Evolutionary conservation across 2,329 filamentous ascomycete species (phyloP), one percentile per base, ranked within the genome.

Genomic region (Fusarium sp.): DNA sequence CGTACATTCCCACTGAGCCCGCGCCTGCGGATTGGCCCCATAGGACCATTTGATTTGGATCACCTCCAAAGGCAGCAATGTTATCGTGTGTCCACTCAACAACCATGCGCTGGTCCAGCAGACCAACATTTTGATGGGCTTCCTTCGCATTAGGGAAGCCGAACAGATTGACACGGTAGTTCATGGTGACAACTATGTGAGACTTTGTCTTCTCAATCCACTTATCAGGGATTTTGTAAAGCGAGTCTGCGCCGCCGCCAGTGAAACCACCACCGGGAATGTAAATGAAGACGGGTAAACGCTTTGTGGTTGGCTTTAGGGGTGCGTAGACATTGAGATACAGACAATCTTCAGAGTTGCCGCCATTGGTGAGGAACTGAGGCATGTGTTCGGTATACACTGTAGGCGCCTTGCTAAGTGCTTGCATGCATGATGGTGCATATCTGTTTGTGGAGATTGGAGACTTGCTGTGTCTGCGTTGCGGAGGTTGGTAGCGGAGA

Each of bases 11-110:
- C 9, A 62, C 59, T 3, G 59, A 62, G 4, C 59, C 59, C 8
- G 59, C 59, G 8, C 59, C 59, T 5, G 59, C 59, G 8, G 59
- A 62, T 4, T 62, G 59, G 2, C 59, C 59, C 59, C 59, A 62
- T 4, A 62, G 47, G 6, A 38, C 33, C 59, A 62, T 62, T 8
- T 20, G 38, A 0, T 62, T 16, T 2, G 41, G 16, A 0, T 62
- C 47, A 1, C 59, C 59, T 1, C 59, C 57, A 9, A 62, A 62
- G 0, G 41, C 57, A 2, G 9, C 34, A 0, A 62, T 46, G 11
- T 62, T 62, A 10, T 62, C 59, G 1, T 41, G 57, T 9, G 42
- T n/a, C 59, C 59, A 62, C 13, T 62, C 57, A 20, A 62, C 59
- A 2, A 62, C 59, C 59, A 62, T 62, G 30, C 59, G 57, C n/a